Evolutionary conservation across 768 basidiomycete species (phyloP), one percentile per base, ranked within the genome.

Genomic region (Lyophyllum semitale): DNA sequence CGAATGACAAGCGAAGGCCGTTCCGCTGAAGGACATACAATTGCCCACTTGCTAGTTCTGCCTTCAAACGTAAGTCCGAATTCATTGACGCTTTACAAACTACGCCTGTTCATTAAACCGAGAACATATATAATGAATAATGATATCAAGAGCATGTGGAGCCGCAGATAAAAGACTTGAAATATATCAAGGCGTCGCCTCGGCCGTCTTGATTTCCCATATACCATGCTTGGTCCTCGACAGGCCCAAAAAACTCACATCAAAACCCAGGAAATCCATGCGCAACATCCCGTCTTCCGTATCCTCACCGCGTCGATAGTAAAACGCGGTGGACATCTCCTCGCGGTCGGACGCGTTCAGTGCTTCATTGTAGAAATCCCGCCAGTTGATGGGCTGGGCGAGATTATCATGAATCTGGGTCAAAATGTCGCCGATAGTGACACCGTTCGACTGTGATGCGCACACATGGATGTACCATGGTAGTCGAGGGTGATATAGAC

Each of bases 401-500:
- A 84, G 70, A 27, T 68, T 60, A 35, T 63, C 60, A 44, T 76
- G 73, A 42, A 84, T 65, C 47, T 76, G 76, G 44, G 56, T 51
- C 55, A 83, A 76, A 33, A 85, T 63, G 47, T 84, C 82, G 43
- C 68, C 68, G 6, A 85, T 57, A 12, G 81, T 82, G 53, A 84
- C 72, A 23, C 81, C 83, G 17, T 71, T 53, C 1, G 73, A 70
- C 43, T 72, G 67, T 3, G 69, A 66, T 1, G 80, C 67, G 25
- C 57, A 63, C 32, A 82, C 73, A 38, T 78, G 77, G 60, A 85
- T 76, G 57, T 74, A 78, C 82, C 83, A 83, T 6, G 83, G 84
- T 8, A 81, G 64, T 40, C 74, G 75, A 9, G 69, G 60, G 62
- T 81, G 79, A 66, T 76, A 83, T 43, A 84, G 59, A 18, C 74